Base-by-base conservation (phyloP, 176 grass and related monocot genomes). In the Aegilops sharonensis region DNA sequence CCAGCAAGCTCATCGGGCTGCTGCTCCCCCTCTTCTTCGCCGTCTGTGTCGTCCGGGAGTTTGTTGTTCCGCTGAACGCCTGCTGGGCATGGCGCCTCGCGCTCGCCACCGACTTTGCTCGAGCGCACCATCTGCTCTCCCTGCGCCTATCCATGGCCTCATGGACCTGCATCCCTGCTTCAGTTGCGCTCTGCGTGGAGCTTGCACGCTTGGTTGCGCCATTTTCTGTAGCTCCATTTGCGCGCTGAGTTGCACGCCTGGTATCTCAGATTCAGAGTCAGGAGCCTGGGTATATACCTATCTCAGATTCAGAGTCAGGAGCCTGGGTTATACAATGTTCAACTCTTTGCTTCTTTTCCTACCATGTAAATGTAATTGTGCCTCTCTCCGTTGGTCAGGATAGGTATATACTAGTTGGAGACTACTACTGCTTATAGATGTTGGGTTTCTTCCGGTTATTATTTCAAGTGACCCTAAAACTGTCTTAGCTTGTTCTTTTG, bases 111-210 rank as follows among this genome's bases (percentile, higher is more conserved):
- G 60, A 23, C 32, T 69, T 59, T 5, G 43, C 71, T 8, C 70
- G 68, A 32, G 86, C 77, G 17, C 86, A 64, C 45, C 86, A 66
- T 43, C 79, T 87, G 8, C 43, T 87, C 79, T 82, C 70, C 60
- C 30, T 66, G 43, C 69, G 86, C 20, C 11, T 56, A 48, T 21
- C 78, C 5, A 5, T 59, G 69, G 9, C 40, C 40, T 42, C 40
- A 42, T 42, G 40, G 40, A 52, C 36, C 9, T 37, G 42, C 42
- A 18, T 81, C 12, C 11, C 48, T 24, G 62, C 30, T 17, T 35
- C 14, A 17, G 34, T 68, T 34, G 65, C 65, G 3, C 30, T 68
- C 65, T 42, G 9, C 40, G 3, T 42, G 30, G 65, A 24, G 65
- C 31, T 88, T 88, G 6, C 14, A 7, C 14, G 32, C 17, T 34